These are phyloP conservation scores for Urostyla sp. DNA, from an alignment of 73 alveolate species.

Conservation along the genomic window DNA sequence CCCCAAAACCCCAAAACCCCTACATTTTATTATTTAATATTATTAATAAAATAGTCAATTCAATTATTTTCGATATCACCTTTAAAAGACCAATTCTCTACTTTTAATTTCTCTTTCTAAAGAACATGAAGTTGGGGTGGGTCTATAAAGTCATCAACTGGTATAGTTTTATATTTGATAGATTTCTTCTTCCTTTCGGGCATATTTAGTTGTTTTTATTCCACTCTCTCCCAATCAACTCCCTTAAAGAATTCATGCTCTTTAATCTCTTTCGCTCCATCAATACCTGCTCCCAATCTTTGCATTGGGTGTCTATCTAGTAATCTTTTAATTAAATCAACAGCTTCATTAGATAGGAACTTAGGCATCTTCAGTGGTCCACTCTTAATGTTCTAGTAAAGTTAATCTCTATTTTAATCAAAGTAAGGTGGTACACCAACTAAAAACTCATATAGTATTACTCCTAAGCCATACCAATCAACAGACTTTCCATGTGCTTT, in stretches of 20 bases:
- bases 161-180: too few relatives aligned
- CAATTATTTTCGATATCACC: neutral
- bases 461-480: conserved; percentile 88
- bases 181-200: neutral
- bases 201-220: neutral
- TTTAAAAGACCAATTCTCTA: neutral
- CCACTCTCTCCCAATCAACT: conserved; percentile 82
- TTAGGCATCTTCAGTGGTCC: conserved; percentile 41
- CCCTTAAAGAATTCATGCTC: conserved; percentile 77
- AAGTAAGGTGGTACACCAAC: conserved; percentile 76
- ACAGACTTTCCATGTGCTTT: conserved; percentile 87
- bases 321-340: conserved; percentile 65
- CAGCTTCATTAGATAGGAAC: conserved; percentile 40
- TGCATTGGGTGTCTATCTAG: conserved; percentile 69
- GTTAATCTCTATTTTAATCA: conserved; percentile 56
- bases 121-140: neutral
- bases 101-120: neutral
- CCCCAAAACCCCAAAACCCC: conserved; percentile 6
- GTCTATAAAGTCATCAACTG: neutral
- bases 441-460: conserved; percentile 67
- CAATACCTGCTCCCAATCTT: conserved; percentile 73
- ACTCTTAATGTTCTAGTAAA: conserved; percentile 62
- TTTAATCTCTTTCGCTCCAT: conserved; percentile 76
- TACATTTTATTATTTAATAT: too few relatives aligned
- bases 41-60: neutral